Evolutionary conservation across 1,284 basidiomycete species (phyloP).

Genomic region (Peniophora sp.): DNA sequence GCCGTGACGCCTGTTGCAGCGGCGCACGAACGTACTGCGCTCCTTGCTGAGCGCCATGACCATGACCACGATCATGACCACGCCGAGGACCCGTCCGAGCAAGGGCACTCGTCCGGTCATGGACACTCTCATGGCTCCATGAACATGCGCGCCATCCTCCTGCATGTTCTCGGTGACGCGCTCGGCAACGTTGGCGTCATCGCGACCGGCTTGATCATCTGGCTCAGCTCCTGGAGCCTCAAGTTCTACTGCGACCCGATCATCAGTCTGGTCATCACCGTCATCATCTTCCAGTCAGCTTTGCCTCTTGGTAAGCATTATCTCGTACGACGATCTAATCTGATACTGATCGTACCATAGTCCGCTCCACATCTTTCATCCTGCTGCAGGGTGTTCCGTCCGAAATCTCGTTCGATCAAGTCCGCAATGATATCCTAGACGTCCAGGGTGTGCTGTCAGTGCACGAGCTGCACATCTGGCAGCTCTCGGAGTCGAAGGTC

Average conservation of each 20-base stretch:
- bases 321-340: conserved; percentile 7
- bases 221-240: conserved; percentile 72
- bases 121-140: conserved; percentile 66
- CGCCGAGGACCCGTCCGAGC: conserved; percentile 5
- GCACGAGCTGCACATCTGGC: conserved; percentile 97
- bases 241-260: conserved; percentile 92
- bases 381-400: conserved; percentile 94
- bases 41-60: conserved; percentile 22
- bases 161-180: conserved; percentile 96
- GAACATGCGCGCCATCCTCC: conserved; percentile 95
- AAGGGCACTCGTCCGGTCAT: conserved; percentile 36
- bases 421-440: conserved; percentile 70
- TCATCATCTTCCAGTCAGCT: conserved; percentile 95
- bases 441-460: conserved; percentile 88
- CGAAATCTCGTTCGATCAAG: conserved; percentile 82
- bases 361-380: conserved; percentile 93
- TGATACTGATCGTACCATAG: conserved; percentile 28
- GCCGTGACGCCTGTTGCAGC: background rate
- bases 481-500: conserved; percentile 81
- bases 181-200: conserved; percentile 98
- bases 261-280: conserved; percentile 92
- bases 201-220: conserved; percentile 87
- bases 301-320: conserved; percentile 74
- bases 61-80: conserved; percentile 12
- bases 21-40: conserved; percentile 28